Evolutionary conservation across 768 basidiomycete genomes (phyloP), one percentile per base, ranked within the genome.

Genomic region (Xanthoconium stramineum): DNA sequence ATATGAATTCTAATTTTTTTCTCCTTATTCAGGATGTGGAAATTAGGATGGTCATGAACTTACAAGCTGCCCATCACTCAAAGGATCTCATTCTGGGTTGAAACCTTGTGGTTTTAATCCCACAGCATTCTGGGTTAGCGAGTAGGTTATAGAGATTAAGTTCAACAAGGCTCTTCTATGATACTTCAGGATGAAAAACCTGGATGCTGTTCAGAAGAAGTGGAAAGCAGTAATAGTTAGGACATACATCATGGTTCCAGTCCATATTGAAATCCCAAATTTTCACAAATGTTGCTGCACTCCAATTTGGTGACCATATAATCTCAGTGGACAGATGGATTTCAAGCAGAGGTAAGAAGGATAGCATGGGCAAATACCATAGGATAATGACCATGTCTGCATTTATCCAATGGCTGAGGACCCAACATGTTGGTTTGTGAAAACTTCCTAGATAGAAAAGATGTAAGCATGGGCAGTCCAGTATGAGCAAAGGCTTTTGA

Each of bases 321-420:
- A 30, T 10, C 9, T 12, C 17, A 46, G 12, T 46, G 45, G 30
- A 6, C 15, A 0, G 45, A 46, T 3, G 10, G 29, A 3, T 10
- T 2, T 6, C 1, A 1, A 30, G n/a, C n/a, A 9, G 19, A 19
- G 11, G 19, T 6, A 2, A 1, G 5, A 20, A 9, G 7, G 6
- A 6, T 9, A n/a, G n/a, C 7, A 1, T 3, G n/a, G n/a, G n/a
- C 1, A n/a, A 40, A 40, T 32, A 10, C 11, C 45, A 46, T 13
- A 32, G 12, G 1, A 19, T 15, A 1, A 46, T 4, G 5, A 32
- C 5, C 2, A 11, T 46, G 45, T 3, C 2, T 0, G 5, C 5
- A n/a, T 47, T 47, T 19, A 19, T 47, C 0, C 5, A 47, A 1
- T 19, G 4, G 19, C 20, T 3, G n/a, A 19, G 0, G n/a, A 47